A percentile compares a stretch with the other conserved stretches of the same genome.
Evolutionary conservation across 2,329 filamentous ascomycete species (phyloP).

Genomic region (Diaporthe citri): DNA sequence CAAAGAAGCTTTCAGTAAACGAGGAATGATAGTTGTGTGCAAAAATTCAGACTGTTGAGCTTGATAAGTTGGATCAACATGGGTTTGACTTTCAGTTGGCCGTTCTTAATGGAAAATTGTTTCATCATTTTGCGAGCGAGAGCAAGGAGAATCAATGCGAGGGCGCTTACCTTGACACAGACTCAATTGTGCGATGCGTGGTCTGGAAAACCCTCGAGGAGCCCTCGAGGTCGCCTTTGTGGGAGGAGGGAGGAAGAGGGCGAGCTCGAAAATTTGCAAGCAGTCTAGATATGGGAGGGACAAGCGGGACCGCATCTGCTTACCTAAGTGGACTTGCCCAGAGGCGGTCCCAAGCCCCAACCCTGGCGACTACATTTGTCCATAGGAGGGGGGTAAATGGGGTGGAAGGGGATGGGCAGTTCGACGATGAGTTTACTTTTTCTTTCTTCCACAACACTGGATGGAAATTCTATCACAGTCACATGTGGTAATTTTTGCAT

Average conservation of each 20-base stretch:
- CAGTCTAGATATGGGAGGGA: not conserved
- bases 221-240: constrained; percentile 6
- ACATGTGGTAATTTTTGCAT: no score
- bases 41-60: constrained; percentile 72
- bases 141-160: not conserved
- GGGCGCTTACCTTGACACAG: constrained; percentile 29
- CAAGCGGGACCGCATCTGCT: not conserved
- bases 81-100: constrained; percentile 45
- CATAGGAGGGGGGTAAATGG: not conserved
- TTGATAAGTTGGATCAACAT: constrained; percentile 59
- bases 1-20: not conserved
- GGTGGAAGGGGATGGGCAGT: not conserved
- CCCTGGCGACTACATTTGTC: not conserved
- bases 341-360: not conserved
- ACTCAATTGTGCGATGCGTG: not conserved
- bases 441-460: not conserved
- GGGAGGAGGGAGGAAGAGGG: not conserved
- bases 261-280: constrained; percentile 10
- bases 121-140: constrained; percentile 41
- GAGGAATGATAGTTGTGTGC: not conserved
- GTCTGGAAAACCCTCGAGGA: not conserved
- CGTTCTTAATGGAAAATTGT: constrained; percentile 43
- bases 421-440: not conserved
- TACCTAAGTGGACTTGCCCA: not conserved
- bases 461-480: no score